Evolutionary conservation across 1,284 basidiomycete species (phyloP).

Genomic region (Afroboletus lepidellus): DNA sequence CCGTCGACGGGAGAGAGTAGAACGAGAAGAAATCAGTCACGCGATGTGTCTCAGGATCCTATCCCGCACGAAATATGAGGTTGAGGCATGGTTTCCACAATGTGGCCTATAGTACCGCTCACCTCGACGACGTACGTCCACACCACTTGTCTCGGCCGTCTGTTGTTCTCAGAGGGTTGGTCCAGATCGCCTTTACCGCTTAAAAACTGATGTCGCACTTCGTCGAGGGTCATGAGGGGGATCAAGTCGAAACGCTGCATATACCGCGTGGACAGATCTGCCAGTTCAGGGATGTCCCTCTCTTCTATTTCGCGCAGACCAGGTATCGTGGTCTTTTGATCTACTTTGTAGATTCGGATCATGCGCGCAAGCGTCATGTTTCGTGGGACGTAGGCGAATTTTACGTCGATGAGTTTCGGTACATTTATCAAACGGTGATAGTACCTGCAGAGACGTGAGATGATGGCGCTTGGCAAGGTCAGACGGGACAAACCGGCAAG

Average conservation of each 20-base stretch:
- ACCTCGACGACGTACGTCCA: conserved; percentile 98
- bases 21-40: conserved; percentile 98
- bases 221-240: conserved; percentile 77
- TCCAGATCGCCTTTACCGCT: conserved; percentile 77
- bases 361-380: conserved; percentile 86
- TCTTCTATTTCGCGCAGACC: conserved; percentile 90
- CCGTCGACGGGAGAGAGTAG: conserved; percentile 92
- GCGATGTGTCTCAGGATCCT: conserved; percentile 80
- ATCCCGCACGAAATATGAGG: not conserved
- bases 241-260: conserved; percentile 86
- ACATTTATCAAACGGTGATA: conserved; percentile 94
- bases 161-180: conserved; percentile 46
- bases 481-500: conserved; percentile 59
- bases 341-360: conserved; percentile 72
- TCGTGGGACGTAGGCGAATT: conserved; percentile 86
- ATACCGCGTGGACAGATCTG: conserved; percentile 75
- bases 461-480: not conserved
- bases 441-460: conserved; percentile 54
- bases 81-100: not conserved
- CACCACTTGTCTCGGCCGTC: conserved; percentile 80
- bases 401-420: conserved; percentile 87
- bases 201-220: conserved; percentile 86
- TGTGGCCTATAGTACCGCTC: conserved; percentile 22
- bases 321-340: conserved; percentile 48
- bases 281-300: conserved; percentile 73